phyloP scores from a whole-genome alignment of 192 early-diverging fungal genomes.

The Gigaspora rosea region DNA sequence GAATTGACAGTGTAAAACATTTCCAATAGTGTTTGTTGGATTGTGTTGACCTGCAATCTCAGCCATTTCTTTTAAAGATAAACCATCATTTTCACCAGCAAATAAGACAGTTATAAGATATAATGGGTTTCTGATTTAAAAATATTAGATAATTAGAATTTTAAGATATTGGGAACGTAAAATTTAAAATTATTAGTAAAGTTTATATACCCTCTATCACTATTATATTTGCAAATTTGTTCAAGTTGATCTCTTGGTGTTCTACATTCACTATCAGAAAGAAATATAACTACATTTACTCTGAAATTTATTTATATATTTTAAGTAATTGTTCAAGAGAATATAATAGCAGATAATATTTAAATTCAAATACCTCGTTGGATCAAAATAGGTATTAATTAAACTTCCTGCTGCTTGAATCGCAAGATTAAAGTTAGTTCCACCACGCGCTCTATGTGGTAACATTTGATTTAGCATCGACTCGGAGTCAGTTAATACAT shows the following conservation, averaged over 20 bases:
- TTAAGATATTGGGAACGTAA: neutral
- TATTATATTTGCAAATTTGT: neutral
- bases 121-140: neutral
- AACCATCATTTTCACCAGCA: neutral
- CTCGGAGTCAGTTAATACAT: neutral
- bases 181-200: neutral
- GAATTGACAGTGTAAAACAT: constrained; percentile 4
- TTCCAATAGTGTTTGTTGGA: neutral
- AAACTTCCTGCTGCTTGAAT: constrained; percentile 18
- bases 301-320: constrained; percentile 1
- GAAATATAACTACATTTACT: constrained; percentile 29
- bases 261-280: constrained; percentile 22
- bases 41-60: constrained; percentile 14
- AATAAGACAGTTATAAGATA: constrained; percentile 26
- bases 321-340: neutral
- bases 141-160: neutral
- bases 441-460: constrained; percentile 1
- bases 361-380: neutral
- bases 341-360: neutral
- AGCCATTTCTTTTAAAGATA: constrained; percentile 18
- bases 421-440: constrained; percentile 10
- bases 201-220: neutral
- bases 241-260: neutral
- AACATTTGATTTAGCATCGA: constrained; percentile 14
- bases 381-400: neutral